These are phyloP conservation scores for Trebouxia sp. DNA, from an alignment of 139 green algal genomes.

Conservation along the genomic window DNA sequence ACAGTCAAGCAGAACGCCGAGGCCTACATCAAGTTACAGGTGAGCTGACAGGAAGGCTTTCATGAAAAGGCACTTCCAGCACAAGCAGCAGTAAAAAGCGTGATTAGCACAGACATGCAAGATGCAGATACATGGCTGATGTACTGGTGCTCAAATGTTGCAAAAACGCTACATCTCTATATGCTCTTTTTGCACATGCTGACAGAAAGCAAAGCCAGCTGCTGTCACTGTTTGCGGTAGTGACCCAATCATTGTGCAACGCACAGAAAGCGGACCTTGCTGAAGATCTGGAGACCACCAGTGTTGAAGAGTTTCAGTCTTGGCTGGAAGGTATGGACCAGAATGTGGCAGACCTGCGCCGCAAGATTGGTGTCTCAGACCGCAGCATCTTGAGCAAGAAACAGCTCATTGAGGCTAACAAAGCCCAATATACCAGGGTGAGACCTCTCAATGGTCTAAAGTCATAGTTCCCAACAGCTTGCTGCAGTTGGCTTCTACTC, in stretches of 20 bases:
- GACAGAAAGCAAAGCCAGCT: no score
- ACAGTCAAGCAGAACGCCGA: constrained; percentile 38
- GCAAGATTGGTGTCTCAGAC: neutral
- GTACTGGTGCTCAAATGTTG: no score
- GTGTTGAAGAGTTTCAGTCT: constrained; percentile 24
- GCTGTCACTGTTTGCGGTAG: neutral
- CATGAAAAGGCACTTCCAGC: neutral
- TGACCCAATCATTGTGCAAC: neutral
- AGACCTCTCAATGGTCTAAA: neutral
- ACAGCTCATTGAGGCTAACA: constrained; percentile 17
- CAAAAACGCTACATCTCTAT: no score
- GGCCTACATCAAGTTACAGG: constrained; percentile 28
- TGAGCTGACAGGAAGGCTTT: neutral
- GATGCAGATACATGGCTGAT: no score
- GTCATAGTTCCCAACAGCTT: no score
- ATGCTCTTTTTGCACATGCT: no score
- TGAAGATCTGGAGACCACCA: neutral
- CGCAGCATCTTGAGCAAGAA: constrained; percentile 19
- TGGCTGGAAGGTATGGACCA: constrained; percentile 1
- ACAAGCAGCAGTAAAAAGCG: no score
- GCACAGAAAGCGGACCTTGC: neutral
- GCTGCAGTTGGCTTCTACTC: no score
- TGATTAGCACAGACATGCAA: no score
- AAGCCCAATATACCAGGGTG: constrained; percentile 6
- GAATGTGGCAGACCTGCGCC: neutral